These are phyloP conservation scores for Tricharina praecox DNA, from an alignment of 495 filamentous ascomycete genomes.

Conservation along the genomic window DNA sequence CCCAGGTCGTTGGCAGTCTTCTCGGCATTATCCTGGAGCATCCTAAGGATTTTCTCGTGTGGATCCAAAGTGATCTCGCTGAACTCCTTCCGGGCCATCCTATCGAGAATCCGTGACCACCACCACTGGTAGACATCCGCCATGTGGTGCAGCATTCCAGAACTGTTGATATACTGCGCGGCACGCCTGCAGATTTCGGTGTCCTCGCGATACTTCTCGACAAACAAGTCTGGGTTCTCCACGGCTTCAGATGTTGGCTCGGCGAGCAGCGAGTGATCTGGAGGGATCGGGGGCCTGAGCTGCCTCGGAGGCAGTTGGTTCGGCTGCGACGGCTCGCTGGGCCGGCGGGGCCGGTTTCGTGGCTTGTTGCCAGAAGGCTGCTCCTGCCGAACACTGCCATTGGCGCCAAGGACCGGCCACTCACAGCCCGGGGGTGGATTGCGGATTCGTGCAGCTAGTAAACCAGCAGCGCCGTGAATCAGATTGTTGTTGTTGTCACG, in stretches of 20 bases:
- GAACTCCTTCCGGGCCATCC: conserved; percentile 1
- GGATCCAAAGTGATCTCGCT: conserved; percentile 1
- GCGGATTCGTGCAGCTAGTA: conserved; percentile 2
- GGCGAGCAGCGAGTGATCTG: conserved; percentile 1
- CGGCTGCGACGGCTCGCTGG: not conserved
- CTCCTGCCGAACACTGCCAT: not conserved
- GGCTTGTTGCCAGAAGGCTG: conserved; percentile 2
- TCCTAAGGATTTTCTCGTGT: not conserved
- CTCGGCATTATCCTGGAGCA: not conserved
- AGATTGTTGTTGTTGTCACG: not conserved
- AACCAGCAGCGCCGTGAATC: not conserved
- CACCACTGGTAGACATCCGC: conserved; percentile 3
- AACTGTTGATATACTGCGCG: not conserved
- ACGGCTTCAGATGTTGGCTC: not conserved
- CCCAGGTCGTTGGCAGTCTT: not conserved
- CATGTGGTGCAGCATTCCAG: not conserved
- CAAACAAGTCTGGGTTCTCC: not conserved
- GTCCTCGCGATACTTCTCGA: not conserved
- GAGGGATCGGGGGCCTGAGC: not conserved
- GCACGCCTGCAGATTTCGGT: not conserved
- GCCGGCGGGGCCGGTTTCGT: not conserved
- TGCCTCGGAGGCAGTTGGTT: not conserved
- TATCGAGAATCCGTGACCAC: not conserved
- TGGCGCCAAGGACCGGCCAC: not conserved
- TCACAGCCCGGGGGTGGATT: not conserved